Conservation (phyloP, 805 yeast genomes). For the Metschnikowia picachoensis region DNA sequence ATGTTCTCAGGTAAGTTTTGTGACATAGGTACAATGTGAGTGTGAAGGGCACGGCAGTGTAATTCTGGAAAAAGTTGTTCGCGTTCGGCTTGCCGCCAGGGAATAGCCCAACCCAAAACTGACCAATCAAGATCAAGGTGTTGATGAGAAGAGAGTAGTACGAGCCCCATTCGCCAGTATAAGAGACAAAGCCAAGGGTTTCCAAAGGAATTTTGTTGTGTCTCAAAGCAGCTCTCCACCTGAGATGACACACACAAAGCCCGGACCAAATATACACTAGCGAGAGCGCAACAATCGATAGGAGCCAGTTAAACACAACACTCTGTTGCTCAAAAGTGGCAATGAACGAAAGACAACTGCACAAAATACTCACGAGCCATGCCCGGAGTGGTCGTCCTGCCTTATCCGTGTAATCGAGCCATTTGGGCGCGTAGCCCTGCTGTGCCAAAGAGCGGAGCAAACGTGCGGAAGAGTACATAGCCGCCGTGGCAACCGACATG, state of each 20-base stretch:
- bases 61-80: slow-evolving; percentile 27
- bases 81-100: slow-evolving; percentile 27
- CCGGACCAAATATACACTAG: slow-evolving; percentile 25
- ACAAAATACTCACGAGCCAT: slow-evolving; percentile 20
- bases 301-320: slow-evolving; percentile 28
- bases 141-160: slow-evolving; percentile 29
- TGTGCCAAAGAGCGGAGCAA: slow-evolving; percentile 24
- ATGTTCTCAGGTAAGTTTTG: slow-evolving; percentile 19
- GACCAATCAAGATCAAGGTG: slow-evolving; percentile 36
- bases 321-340: slow-evolving; percentile 30
- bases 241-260: slow-evolving; percentile 24
- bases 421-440: slow-evolving; percentile 27
- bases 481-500: slow-evolving; percentile 29
- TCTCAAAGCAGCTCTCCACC: slow-evolving; percentile 27
- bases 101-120: slow-evolving; percentile 43
- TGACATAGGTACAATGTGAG: slow-evolving; percentile 22
- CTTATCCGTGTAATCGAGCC: slow-evolving; percentile 28
- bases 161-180: slow-evolving; percentile 41
- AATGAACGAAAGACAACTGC: slow-evolving; percentile 23
- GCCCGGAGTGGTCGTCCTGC: slow-evolving; percentile 27
- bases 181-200: slow-evolving; percentile 26
- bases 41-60: slow-evolving; percentile 22
- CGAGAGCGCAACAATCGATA: slow-evolving; percentile 26
- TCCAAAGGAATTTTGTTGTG: slow-evolving; percentile 19
- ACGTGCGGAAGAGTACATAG: slow-evolving; percentile 27